Conservation (phyloP, 768 basidiomycete genomes). For the Mycena polygramma region DNA sequence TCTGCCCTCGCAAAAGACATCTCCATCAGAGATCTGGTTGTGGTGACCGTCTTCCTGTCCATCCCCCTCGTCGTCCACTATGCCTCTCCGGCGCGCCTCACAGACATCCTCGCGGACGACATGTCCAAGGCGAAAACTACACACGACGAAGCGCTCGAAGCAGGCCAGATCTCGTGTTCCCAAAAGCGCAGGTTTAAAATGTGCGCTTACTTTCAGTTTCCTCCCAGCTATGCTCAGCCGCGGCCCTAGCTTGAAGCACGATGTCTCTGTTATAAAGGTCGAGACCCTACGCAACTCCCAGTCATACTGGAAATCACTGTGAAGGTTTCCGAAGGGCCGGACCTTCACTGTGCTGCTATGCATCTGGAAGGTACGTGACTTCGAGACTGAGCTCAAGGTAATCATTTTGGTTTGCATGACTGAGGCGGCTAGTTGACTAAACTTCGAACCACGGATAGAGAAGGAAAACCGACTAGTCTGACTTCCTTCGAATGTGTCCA, state of each 20-base stretch:
- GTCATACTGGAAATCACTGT: background rate
- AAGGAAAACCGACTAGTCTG: no score
- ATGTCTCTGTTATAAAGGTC: no score
- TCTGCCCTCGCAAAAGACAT: no score
- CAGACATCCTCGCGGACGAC: background rate
- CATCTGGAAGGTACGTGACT: background rate
- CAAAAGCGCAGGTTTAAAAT: background rate
- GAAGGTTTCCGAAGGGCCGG: background rate
- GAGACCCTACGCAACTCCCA: slow-evolving; percentile 1
- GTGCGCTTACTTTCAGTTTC: no score
- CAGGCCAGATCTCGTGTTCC: background rate
- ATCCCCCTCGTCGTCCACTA: background rate
- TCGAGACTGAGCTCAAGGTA: slow-evolving; percentile 7
- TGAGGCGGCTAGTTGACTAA: no score
- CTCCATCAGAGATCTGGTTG: no score
- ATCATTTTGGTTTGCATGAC: no score
- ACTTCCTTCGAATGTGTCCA: no score
- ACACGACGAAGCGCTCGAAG: background rate
- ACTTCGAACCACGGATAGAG: no score
- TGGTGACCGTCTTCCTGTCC: no score
- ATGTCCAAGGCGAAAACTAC: background rate
- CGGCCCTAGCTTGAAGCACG: no score
- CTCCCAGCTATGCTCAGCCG: no score
- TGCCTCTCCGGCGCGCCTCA: background rate
- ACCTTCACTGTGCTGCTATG: background rate